phyloP scores from a whole-genome alignment of 2,329 filamentous ascomycete species.

The Juglanconis oblonga region DNA sequence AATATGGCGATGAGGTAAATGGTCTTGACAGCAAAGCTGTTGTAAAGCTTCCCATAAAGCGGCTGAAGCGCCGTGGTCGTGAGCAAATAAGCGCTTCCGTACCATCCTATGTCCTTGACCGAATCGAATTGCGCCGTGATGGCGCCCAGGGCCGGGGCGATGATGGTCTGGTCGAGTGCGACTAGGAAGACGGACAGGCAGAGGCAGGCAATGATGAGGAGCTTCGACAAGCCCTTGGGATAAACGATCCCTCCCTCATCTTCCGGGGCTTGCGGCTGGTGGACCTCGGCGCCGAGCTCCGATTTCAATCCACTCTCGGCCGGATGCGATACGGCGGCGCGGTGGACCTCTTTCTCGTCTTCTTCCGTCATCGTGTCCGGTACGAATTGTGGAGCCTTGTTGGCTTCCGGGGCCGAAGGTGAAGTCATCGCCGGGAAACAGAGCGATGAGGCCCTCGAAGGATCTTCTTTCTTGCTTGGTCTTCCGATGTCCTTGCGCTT shows the following conservation, averaged over 20 bases:
- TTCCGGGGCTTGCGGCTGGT: neutral
- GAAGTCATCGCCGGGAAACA: neutral
- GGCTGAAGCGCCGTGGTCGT: conserved; percentile 48
- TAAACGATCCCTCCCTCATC: conserved; percentile 29
- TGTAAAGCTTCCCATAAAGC: conserved; percentile 48
- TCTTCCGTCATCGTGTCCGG: neutral
- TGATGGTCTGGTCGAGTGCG: conserved; percentile 50
- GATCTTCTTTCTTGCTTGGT: neutral
- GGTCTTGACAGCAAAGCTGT: conserved; percentile 47
- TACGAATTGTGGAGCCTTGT: neutral
- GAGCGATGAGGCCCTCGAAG: neutral
- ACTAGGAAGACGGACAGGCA: conserved; percentile 48
- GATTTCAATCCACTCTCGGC: neutral
- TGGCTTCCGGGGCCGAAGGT: neutral
- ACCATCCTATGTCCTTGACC: conserved; percentile 51
- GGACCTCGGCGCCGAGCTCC: neutral
- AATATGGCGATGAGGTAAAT: conserved; percentile 38
- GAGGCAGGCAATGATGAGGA: conserved; percentile 41
- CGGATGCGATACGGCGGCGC: neutral
- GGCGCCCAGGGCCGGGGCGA: conserved; percentile 50
- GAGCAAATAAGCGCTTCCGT: conserved; percentile 47
- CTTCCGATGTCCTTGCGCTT: neutral
- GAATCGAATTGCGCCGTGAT: conserved; percentile 45
- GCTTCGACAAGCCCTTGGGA: conserved; percentile 36
- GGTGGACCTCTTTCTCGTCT: neutral